Percentiles rank a stretch among this genome's conserved stretches.
phyloP scores from a whole-genome alignment of 352 stramenopile genomes.

The Globisporangium viniferum region DNA sequence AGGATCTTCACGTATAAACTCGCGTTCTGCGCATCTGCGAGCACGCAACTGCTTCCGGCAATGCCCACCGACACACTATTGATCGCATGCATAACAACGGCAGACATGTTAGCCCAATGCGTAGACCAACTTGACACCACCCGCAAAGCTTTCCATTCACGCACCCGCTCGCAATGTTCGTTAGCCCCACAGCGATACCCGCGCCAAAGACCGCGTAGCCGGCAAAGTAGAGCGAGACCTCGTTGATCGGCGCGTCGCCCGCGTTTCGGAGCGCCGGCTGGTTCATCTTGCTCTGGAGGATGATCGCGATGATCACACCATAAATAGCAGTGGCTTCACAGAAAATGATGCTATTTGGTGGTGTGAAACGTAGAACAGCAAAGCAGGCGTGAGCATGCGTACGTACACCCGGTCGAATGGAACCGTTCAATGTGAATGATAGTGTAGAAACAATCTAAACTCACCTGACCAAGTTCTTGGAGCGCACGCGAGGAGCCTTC shows the following conservation, averaged over 20 bases:
- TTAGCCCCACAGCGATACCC: slow-evolving; percentile 97
- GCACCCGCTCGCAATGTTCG: slow-evolving; percentile 95
- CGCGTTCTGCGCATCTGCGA: slow-evolving; percentile 98
- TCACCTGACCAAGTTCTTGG: slow-evolving; percentile 97
- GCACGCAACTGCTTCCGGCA: slow-evolving; percentile 96
- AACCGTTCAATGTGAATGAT: neutral
- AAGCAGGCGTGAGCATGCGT: neutral
- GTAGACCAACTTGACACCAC: neutral
- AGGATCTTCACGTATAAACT: slow-evolving; percentile 99
- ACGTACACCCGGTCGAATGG: too few relatives aligned
- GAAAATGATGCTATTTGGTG: slow-evolving; percentile 96
- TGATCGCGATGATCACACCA: slow-evolving; percentile 99
- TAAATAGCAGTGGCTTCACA: slow-evolving; percentile 99
- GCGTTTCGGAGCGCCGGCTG: slow-evolving; percentile 57
- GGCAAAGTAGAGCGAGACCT: slow-evolving; percentile 91
- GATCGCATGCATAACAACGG: too few relatives aligned
- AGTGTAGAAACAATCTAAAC: neutral
- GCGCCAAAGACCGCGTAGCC: slow-evolving; percentile 98
- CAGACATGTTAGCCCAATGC: neutral
- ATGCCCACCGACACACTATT: slow-evolving; percentile 96
- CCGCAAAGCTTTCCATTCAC: slow-evolving; percentile 10
- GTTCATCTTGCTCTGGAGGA: slow-evolving; percentile 97
- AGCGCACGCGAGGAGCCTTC: slow-evolving; percentile 98
- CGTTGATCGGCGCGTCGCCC: slow-evolving; percentile 69
- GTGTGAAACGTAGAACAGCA: neutral